Evolutionary conservation across 2,329 filamentous ascomycete species (phyloP).

Genomic region (Penicillium sp.): DNA sequence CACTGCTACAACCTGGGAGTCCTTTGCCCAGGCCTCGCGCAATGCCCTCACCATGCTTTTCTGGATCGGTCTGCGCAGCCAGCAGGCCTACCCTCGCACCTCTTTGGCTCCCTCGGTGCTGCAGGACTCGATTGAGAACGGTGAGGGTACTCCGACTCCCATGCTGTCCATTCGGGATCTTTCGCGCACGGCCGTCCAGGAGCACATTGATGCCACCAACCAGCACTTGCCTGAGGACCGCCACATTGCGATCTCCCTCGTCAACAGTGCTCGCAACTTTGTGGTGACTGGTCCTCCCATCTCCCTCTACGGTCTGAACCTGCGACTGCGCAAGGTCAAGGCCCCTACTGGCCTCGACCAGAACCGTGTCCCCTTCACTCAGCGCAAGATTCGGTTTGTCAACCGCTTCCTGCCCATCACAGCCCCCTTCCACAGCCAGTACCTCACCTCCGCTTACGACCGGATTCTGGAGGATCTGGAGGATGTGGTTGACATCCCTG

Average conservation of each 20-base stretch:
- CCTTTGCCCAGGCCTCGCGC: slow-evolving; percentile 76
- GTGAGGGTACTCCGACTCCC: slow-evolving; percentile 92
- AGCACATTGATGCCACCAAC: slow-evolving; percentile 96
- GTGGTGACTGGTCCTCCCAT: slow-evolving; percentile 96
- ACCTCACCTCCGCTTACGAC: slow-evolving; percentile 77
- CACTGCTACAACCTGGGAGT: slow-evolving; percentile 89
- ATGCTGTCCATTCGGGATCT: slow-evolving; percentile 98
- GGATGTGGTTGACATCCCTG: slow-evolving; percentile 70
- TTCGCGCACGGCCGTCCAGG: slow-evolving; percentile 82
- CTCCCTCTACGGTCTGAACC: slow-evolving; percentile 92
- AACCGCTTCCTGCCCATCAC: slow-evolving; percentile 98
- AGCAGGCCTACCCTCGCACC: slow-evolving; percentile 94
- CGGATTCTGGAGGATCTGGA: slow-evolving; percentile 86
- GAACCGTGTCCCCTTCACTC: slow-evolving; percentile 87
- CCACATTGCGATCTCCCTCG: slow-evolving; percentile 90
- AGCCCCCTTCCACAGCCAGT: slow-evolving; percentile 96
- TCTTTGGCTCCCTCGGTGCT: slow-evolving; percentile 88
- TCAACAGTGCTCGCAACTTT: slow-evolving; percentile 96
- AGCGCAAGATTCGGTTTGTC: slow-evolving; percentile 94
- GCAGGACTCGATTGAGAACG: slow-evolving; percentile 89
- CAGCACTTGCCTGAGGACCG: slow-evolving; percentile 90
- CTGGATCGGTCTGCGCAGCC: slow-evolving; percentile 96
- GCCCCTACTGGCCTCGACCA: slow-evolving; percentile 97
- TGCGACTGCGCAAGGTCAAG: slow-evolving; percentile 94
- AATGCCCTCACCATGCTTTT: slow-evolving; percentile 90